A percentile compares a stretch with the other conserved stretches of the same genome.
phyloP scores from a whole-genome alignment of 2,329 filamentous ascomycete species.

The Calycina herbarum region DNA sequence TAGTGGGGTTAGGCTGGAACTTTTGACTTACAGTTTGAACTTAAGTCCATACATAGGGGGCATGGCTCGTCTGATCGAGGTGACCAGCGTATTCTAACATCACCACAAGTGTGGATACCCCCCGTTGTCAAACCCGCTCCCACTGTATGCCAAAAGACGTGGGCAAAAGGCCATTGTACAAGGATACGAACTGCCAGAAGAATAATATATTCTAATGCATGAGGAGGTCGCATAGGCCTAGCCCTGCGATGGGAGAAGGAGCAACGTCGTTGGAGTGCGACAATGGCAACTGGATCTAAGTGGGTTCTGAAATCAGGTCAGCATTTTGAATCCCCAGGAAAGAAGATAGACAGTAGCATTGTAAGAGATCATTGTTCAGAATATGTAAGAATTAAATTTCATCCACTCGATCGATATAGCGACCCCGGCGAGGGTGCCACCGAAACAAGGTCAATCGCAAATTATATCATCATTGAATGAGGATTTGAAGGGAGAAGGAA shows the following conservation, averaged over 20 bases:
- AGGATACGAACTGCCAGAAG: too few species aligned
- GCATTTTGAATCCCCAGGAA: conserved; percentile 7
- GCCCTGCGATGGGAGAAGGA: background rate
- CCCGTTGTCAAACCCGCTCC: too few species aligned
- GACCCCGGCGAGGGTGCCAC: conserved; percentile 90
- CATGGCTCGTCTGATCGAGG: too few species aligned
- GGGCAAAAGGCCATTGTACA: background rate
- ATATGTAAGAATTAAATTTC: conserved; percentile 99
- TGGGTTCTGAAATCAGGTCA: conserved; percentile 22
- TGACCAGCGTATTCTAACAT: too few species aligned
- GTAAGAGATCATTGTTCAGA: conserved; percentile 62
- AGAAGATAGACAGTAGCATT: background rate
- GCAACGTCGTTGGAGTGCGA: background rate
- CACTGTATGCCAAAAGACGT: too few species aligned
- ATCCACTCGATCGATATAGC: conserved; percentile 74
- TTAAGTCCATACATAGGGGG: too few species aligned
- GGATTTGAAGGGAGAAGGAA: conserved; percentile 21
- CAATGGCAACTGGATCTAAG: conserved; percentile 12
- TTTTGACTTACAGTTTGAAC: background rate
- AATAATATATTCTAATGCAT: too few species aligned
- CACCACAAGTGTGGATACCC: too few species aligned
- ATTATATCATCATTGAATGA: conserved; percentile 85
- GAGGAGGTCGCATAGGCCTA: background rate
- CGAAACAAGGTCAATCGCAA: conserved; percentile 91
- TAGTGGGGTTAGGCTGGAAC: background rate